Evolutionary conservation across 495 filamentous ascomycete genomes (phyloP).

Genomic region (Platismatia glauca): DNA sequence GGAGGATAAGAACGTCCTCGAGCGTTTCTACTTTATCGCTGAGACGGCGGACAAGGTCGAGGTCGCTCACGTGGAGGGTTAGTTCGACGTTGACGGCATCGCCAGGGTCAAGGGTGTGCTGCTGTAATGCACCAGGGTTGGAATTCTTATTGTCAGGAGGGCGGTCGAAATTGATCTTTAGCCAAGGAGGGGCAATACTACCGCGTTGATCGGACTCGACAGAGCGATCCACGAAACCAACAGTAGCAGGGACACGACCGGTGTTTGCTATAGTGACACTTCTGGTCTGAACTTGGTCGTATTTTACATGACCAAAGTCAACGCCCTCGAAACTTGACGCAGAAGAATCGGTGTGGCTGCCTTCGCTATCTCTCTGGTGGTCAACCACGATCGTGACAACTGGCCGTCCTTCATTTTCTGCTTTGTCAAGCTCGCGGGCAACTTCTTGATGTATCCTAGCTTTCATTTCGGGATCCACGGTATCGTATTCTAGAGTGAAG

Average conservation of each 20-base stretch:
- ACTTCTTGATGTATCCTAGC: slow-evolving; percentile 78
- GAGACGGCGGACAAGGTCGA: slow-evolving; percentile 56
- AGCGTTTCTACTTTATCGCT: slow-evolving; percentile 56
- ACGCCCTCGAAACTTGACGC: slow-evolving; percentile 47
- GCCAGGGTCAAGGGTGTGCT: slow-evolving; percentile 66
- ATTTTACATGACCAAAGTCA: slow-evolving; percentile 66
- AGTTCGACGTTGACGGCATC: slow-evolving; percentile 67
- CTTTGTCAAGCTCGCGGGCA: slow-evolving; percentile 76
- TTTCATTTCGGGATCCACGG: slow-evolving; percentile 74
- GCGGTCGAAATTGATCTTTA: slow-evolving; percentile 53
- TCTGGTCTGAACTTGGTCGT: slow-evolving; percentile 52
- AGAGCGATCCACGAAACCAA: slow-evolving; percentile 65
- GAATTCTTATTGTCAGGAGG: slow-evolving; percentile 30
- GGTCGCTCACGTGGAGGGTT: slow-evolving; percentile 51
- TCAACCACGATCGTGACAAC: slow-evolving; percentile 80
- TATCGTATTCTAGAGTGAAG: slow-evolving; percentile 75
- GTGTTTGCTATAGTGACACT: slow-evolving; percentile 85
- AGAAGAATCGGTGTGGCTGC: slow-evolving; percentile 15
- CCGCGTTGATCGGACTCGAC: slow-evolving; percentile 36
- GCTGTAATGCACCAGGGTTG: slow-evolving; percentile 25
- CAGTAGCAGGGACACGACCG: slow-evolving; percentile 62
- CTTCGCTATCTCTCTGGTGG: slow-evolving; percentile 31
- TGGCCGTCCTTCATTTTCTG: slow-evolving; percentile 86
- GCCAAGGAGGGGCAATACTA: slow-evolving; percentile 49
- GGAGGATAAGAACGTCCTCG: slow-evolving; percentile 85